Conservation (phyloP, 1,284 basidiomycete genomes). For the Boletus holoroseus region DNA sequence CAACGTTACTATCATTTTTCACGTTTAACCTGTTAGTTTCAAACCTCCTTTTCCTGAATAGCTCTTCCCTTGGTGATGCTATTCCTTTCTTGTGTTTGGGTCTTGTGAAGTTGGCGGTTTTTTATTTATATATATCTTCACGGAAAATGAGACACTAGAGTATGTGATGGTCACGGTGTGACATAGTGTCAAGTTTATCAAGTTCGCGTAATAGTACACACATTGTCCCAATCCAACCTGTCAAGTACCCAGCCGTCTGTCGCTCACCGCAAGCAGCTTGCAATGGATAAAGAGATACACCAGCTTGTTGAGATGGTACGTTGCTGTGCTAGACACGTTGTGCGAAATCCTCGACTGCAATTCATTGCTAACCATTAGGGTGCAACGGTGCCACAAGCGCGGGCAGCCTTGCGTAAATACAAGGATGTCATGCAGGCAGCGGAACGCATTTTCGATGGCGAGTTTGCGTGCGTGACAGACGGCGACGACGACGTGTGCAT, state of each 20-base stretch:
- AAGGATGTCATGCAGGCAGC: conserved; percentile 90
- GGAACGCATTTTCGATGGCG: conserved; percentile 75
- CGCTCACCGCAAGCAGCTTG: neutral
- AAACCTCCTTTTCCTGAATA: conserved; percentile 4
- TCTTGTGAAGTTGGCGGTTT: conserved; percentile 7
- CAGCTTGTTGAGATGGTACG: conserved; percentile 58
- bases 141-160: neutral
- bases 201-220: conserved; percentile 18
- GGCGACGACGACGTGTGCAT: conserved; percentile 39
- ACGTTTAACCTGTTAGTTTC: conserved; percentile 8
- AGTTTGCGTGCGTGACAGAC: conserved; percentile 67
- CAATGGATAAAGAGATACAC: conserved; percentile 42
- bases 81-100: conserved; percentile 14
- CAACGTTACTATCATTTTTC: conserved; percentile 7
- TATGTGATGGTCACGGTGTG: conserved; percentile 22
- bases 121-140: conserved; percentile 20
- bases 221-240: conserved; percentile 19
- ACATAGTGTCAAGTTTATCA: conserved; percentile 19
- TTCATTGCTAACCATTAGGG: conserved; percentile 46
- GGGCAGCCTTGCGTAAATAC: conserved; percentile 68
- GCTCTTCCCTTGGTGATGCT: neutral
- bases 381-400: conserved; percentile 69
- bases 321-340: neutral
- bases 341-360: conserved; percentile 6
- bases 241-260: neutral